Base-by-base conservation (phyloP, 1,139 yeast genomes). In the Candida sanyaensis region DNA sequence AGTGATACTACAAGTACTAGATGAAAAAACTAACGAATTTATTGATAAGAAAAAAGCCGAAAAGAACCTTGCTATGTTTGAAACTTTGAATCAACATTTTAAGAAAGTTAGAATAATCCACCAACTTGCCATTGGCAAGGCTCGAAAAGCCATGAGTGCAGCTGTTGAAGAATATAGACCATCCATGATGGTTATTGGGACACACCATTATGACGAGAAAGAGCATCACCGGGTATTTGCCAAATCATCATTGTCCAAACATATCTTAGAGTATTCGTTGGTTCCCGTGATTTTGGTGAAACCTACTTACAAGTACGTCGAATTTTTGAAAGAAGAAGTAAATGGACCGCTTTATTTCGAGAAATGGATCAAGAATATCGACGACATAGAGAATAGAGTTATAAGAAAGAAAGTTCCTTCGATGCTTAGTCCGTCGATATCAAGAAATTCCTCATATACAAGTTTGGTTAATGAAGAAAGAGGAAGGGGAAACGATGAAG, bases 241-340 rank as follows among this genome's bases (percentile, higher is more conserved):
- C 23, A 76, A 75, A 41, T 64, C 78, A 8, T 73, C 81, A 6
- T 63, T 78, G 56, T 82, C 88, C 5, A 84, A 83, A 60, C 80
- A 83, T 61, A 85, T 86, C 55, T 66, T 86, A 38, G 86, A 84
- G 59, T 83, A 80, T 59, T 85, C 88, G 0, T 75, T 81, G 21
- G 83, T 86, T 1, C 91, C 91, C 0, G 89, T 84, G 4, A 77
- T 84, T 42, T 80, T 84, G 9, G 87, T 86, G 8, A 81, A 84
- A 51, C 88, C 88, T 1, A 66, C 68, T 21, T 77, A 80, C 55
- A 72, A 72, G 45, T 66, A 70, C 49, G 54, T 61, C n/a, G 75
- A 69, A 31, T 49, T 36, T 29, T 55, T 68, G 28, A 41, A 48
- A 3, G 45, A 52, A 6, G 70, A 72, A 11, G 59, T 72, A 11